Base-by-base conservation (phyloP, 148 eudicot species). In the Amaranthus hypochondriacus region DNA sequence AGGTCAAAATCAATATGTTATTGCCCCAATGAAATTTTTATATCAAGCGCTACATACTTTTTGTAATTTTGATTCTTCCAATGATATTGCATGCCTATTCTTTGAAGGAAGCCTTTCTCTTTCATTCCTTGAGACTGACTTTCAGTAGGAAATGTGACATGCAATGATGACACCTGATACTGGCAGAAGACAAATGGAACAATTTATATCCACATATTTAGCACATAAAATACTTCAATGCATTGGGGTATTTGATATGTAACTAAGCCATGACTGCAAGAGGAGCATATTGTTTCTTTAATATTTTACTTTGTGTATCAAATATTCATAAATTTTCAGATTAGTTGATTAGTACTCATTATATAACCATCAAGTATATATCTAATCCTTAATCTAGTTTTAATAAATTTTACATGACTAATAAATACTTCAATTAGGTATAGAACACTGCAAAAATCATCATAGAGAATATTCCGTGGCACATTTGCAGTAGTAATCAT, bases 61-160 rank as follows among this genome's bases (percentile, higher is more conserved):
- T 79, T 87, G 79, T 95, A 95, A 80, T 90, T 95, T 68, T 83
- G 91, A 72, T 95, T 95, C 77, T 80, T 86, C 98, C 98, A 95
- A 84, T 95, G 98, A 76, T 95, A 95, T 79, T 95, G 98, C 97
- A 95, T 92, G 74, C 98, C 98, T 59, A 88, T 84, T 83, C 98
- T 87, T 84, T 92, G 98, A 68, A 95, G 87, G 77, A 95, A 92
- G 53, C 96, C 97, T 75, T 86, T 88, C 57, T 82, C 90, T 81
- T 91, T 83, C 89, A 92, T 79, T 76, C 75, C 82, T 66, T 62
- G 67, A 87, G 92, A 89, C 81, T 95, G 93, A 75, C 68, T 75
- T 83, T 78, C 88, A 60, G 89, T 80, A 58, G 97, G 84, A 85
- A 95, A 95, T 48, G 98, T 95, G 75, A 95, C 84, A 85, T 95